A percentile compares a stretch with the other conserved stretches of the same genome.
Conservation (phyloP, 2,329 filamentous ascomycete species). For the Fusarium irregulare region DNA sequence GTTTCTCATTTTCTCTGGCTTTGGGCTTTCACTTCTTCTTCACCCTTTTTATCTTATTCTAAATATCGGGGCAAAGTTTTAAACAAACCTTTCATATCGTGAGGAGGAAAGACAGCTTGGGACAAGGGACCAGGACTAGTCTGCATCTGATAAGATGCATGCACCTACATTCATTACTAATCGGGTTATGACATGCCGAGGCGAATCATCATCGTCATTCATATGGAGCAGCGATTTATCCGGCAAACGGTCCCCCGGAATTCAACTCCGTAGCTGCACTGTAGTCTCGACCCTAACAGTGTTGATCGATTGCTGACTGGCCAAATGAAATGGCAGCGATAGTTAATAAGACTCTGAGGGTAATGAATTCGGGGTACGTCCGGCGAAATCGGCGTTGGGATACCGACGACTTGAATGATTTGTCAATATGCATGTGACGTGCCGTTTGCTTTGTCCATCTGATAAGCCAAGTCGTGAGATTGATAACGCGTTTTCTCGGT, state of each 20-base stretch:
- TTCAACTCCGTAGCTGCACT: slow-evolving; percentile 16
- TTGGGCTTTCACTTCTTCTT: background rate
- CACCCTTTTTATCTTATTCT: background rate
- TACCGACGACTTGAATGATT: slow-evolving; percentile 1
- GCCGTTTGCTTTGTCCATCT: slow-evolving; percentile 17
- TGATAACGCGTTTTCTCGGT: slow-evolving; percentile 27
- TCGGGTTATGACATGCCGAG: slow-evolving; percentile 17
- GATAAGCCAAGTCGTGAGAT: slow-evolving; percentile 29
- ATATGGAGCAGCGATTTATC: slow-evolving; percentile 13
- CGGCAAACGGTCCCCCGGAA: slow-evolving; percentile 14
- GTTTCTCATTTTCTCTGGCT: fast-evolving
- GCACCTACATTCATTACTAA: slow-evolving; percentile 35
- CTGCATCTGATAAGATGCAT: slow-evolving; percentile 41
- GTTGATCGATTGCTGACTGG: slow-evolving; percentile 30
- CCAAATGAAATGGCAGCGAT: slow-evolving; percentile 32
- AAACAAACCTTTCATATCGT: background rate
- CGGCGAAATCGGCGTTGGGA: slow-evolving; percentile 23
- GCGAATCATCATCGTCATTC: slow-evolving; percentile 31
- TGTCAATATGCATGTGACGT: background rate
- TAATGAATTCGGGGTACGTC: slow-evolving; percentile 6
- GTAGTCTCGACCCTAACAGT: slow-evolving; percentile 16
- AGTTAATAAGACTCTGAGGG: slow-evolving; percentile 21
- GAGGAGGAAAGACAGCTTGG: slow-evolving; percentile 17
- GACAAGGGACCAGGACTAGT: slow-evolving; percentile 23
- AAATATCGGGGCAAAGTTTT: background rate